phyloP scores from a whole-genome alignment of 305 asterid species.

The Fraxinus floribunda region DNA sequence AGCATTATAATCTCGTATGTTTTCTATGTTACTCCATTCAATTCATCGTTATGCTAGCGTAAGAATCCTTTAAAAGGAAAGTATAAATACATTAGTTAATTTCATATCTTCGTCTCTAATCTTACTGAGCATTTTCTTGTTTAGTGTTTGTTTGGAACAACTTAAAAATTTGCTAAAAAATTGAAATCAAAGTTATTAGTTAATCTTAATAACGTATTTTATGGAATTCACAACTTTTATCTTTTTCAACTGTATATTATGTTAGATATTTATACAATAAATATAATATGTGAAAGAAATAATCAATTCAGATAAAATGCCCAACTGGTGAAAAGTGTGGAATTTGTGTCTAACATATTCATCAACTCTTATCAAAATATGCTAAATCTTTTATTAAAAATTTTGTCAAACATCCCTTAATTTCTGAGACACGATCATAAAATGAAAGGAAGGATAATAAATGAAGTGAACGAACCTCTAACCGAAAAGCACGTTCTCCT shows the following conservation, averaged over 20 bases:
- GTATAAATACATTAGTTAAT: too few species aligned
- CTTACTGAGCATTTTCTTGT: background rate
- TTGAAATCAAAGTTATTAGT: background rate
- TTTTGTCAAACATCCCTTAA: background rate
- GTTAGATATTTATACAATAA: too few species aligned
- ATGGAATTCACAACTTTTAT: background rate
- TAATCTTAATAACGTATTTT: background rate
- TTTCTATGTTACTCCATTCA: background rate
- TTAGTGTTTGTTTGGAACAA: background rate
- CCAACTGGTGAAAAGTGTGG: too few species aligned
- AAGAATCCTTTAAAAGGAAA: too few species aligned
- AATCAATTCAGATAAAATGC: too few species aligned
- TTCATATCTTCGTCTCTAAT: background rate
- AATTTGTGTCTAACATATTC: background rate
- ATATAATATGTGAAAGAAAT: too few species aligned
- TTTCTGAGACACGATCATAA: background rate
- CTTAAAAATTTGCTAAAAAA: background rate
- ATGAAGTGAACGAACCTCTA: conserved; percentile 48
- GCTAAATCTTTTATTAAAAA: background rate
- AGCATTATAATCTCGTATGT: background rate
- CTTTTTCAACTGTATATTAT: too few species aligned
- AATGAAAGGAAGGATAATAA: background rate
- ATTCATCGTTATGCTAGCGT: background rate
- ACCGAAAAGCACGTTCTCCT: conserved; percentile 73
- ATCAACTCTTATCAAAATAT: background rate